These are phyloP conservation scores for Tetrapisispora taiwanensis DNA, from an alignment of 805 yeast species.

Conservation along the genomic window DNA sequence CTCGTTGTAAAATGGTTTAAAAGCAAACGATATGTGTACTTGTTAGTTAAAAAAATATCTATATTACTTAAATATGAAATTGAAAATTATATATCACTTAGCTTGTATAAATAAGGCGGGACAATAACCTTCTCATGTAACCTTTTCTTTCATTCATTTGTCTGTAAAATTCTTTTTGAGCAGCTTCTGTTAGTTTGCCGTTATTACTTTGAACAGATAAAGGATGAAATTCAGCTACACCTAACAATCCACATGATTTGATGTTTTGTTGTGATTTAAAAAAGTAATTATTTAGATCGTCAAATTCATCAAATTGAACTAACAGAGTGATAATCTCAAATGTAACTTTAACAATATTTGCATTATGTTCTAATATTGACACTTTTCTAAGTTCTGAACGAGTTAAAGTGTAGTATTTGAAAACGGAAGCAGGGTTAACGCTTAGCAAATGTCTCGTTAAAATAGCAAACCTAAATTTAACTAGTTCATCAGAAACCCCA, in stretches of 20 bases:
- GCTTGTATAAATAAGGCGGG: constrained; percentile 3
- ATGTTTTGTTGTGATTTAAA: constrained; percentile 16
- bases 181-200: constrained; percentile 5
- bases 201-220: constrained; percentile 4
- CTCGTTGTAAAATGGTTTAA: too few relatives aligned
- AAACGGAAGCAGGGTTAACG: constrained; percentile 27
- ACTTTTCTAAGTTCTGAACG: constrained; percentile 25
- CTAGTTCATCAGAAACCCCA: constrained; percentile 29
- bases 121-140: constrained; percentile 4
- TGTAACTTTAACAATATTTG: constrained; percentile 28
- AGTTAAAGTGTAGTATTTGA: constrained; percentile 27
- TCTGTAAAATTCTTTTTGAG: not conserved
- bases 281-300: constrained; percentile 15
- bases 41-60: too few relatives aligned
- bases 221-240: constrained; percentile 5
- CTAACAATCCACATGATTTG: constrained; percentile 15
- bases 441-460: constrained; percentile 25
- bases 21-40: too few relatives aligned
- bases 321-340: constrained; percentile 24
- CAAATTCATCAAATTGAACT: constrained; percentile 27
- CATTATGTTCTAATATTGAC: constrained; percentile 23
- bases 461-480: constrained; percentile 28
- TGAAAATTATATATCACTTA: too few relatives aligned
- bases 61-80: too few relatives aligned
- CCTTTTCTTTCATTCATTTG: not conserved